Evolutionary conservation across 2,329 filamentous ascomycete species (phyloP).

Genomic region (Stachybotrys echinatus): DNA sequence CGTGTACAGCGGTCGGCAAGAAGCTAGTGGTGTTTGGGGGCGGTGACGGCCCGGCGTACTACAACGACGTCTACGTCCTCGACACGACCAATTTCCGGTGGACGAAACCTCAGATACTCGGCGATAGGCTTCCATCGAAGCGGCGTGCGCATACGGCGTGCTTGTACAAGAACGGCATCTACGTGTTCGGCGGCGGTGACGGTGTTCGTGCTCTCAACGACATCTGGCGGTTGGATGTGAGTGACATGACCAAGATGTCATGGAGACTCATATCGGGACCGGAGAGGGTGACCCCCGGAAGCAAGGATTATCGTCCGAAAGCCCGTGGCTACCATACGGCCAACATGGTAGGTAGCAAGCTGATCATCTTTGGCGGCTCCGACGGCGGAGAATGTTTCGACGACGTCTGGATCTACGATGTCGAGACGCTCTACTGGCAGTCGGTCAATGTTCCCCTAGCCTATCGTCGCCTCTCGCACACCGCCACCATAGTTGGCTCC

Average conservation of each 20-base stretch:
- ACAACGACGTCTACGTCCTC: conserved; percentile 68
- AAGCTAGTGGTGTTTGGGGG: conserved; percentile 66
- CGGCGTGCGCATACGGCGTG: conserved; percentile 66
- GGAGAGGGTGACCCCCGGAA: conserved; percentile 24
- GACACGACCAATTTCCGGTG: conserved; percentile 66
- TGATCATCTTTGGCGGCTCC: conserved; percentile 66
- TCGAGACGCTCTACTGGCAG: conserved; percentile 57
- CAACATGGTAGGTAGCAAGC: conserved; percentile 67
- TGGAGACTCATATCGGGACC: conserved; percentile 59
- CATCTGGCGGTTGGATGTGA: conserved; percentile 67
- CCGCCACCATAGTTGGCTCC: conserved; percentile 63
- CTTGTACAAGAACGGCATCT: conserved; percentile 65
- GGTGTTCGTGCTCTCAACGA: conserved; percentile 66
- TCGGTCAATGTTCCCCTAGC: conserved; percentile 53
- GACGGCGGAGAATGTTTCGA: conserved; percentile 69
- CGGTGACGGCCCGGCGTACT: conserved; percentile 65
- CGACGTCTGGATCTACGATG: conserved; percentile 69
- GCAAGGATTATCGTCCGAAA: conserved; percentile 46
- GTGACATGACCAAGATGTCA: conserved; percentile 60
- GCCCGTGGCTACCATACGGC: conserved; percentile 67
- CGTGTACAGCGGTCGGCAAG: conserved; percentile 65
- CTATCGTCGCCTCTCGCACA: conserved; percentile 63
- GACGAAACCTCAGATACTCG: conserved; percentile 55
- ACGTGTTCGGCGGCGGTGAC: conserved; percentile 67
- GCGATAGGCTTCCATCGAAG: conserved; percentile 54